Base-by-base conservation (phyloP, 768 basidiomycete genomes). In the Russula griseocarnosa region DNA sequence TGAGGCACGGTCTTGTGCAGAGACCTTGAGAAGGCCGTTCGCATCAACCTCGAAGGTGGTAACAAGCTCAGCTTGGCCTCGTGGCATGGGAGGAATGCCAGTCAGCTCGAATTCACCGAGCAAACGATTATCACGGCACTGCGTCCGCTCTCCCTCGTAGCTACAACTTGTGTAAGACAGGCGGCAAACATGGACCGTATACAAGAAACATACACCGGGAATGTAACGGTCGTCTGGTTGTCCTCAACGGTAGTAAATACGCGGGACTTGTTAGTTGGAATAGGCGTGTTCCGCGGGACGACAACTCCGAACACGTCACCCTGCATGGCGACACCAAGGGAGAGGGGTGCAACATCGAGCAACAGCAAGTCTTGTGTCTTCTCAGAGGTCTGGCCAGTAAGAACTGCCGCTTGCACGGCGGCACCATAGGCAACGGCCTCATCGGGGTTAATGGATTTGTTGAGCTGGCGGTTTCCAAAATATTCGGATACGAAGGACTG, bases 391-490 rank as follows among this genome's bases (percentile, higher is more conserved):
- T 98, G 94, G 63, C 94, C 94, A 70, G 97, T 97, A 67, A 99
- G 92, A 74, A 99, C 91, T 63, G 97, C 97, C 66, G 97, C 97
- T 80, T 99, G 97, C 73, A 99, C 97, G 71, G 97, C 96, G 71
- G 97, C 97, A 82, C 97, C 97, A 78, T 98, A 98, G 55, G 97
- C 97, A 71, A 99, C 97, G 72, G 97, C 97, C 81, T 99, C 97
- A 74, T 99, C 97, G 67, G 97, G 97, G 85, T 99, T 99, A 81
- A 99, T 99, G 64, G 94, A 97, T 84, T 99, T 99, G 88, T 98
- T 98, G 74, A 98, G 80, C 76, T 95, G 92, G 72, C 96, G 94
- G 66, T 94, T 94, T 76, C 92, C 92, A 76, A 99, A 99, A 85
- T 88, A 96, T 76, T 99, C 97, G 63, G 95, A 98, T 58, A 99